Base-by-base conservation (phyloP, 106 monocot genomes). In the Acorus calamus region DNA sequence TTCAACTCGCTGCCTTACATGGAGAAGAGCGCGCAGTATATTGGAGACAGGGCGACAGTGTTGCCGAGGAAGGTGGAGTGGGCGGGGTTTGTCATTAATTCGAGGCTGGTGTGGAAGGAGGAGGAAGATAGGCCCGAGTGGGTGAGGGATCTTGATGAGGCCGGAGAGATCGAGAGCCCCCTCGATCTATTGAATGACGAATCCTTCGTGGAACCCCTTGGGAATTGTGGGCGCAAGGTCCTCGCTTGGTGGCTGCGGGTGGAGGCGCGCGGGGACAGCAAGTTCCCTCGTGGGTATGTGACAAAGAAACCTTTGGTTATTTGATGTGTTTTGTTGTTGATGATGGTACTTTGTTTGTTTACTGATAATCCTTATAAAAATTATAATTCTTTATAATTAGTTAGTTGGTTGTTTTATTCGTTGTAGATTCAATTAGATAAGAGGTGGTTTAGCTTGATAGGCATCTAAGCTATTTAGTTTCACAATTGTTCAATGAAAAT, bases 41-140 rank as follows among this genome's bases (percentile, higher is more conserved):
- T 88, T 10, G 92, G 88, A 3, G 88, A 88, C 12, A 67, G 54
- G 5, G 85, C 63, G 9, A 69, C 71, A 3, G 82, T 88, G 14
- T 14, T 85, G 56, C 93, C 83, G 3, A 57, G 43, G 43, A 80
- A 79, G 62, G 60, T 93, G 66, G 88, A 93, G 47, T 93, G 93
- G 93, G 72, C 88, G 55, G 88, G 93, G 42, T 93, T 93, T 73
- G 93, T 85, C 3, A 43, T 93, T 73, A 83, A 93, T 69, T 80
- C 93, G 5, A 85, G 80, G 64, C 55, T 93, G 71, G 49, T 93
- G 8, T 93, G 93, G 93, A 75, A 73, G 56, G 76, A 88, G 14
- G 66, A 46, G 0, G 75, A 73, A 63, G 75, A 61, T 10, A 80
- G 69, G 62, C 92, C 88, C 0, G 76, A 85, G 10, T 88, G 85